Base-by-base conservation (phyloP, 768 basidiomycete genomes). In the Heimioporus sp. region DNA sequence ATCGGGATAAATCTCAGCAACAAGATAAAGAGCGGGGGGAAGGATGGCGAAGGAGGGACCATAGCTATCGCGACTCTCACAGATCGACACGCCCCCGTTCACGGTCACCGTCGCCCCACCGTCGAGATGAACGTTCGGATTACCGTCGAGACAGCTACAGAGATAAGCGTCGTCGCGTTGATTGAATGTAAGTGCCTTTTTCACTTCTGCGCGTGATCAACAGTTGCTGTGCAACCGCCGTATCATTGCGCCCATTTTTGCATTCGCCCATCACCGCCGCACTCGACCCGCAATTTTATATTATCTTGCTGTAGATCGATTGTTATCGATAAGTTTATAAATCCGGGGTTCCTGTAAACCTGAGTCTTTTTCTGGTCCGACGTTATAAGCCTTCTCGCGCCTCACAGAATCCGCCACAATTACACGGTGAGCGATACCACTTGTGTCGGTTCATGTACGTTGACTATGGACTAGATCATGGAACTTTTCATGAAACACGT, bases 131-230 rank as follows among this genome's bases (percentile, higher is more conserved):
- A 32, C 62, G 57, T 28, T 35, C 54, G 47, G 44, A 42, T 41
- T 74, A 66, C 32, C 65, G 65, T 46, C 61, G 62, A 50, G 71
- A 70, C 53, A 66, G 65, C 37, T 64, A 73, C 53, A 67, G 72
- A 41, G 80, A 78, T 37, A 85, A 85, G 59, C 78, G 82, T 55
- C 73, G 83, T 60, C 78, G 83, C 52, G 58, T 83, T 56, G 81
- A 83, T 57, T 82, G 72, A 70, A 51, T 53, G 57, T 59, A 61
- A 56, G 63, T 62, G 38, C 46, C 13, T 28, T 46, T 46, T 48
- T 52, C n/a, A 43, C 40, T 19, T 45, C 21, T 46, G 16, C 46
- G 37, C 31, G 48, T 48, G 41, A 48, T 28, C 7, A 28, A 7
- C 24, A 5, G 24, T 46, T 49, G 35, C 32, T 54, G 53, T 52